phyloP scores from a whole-genome alignment of 768 basidiomycete species.

The Hebeloma cylindrosporum region DNA sequence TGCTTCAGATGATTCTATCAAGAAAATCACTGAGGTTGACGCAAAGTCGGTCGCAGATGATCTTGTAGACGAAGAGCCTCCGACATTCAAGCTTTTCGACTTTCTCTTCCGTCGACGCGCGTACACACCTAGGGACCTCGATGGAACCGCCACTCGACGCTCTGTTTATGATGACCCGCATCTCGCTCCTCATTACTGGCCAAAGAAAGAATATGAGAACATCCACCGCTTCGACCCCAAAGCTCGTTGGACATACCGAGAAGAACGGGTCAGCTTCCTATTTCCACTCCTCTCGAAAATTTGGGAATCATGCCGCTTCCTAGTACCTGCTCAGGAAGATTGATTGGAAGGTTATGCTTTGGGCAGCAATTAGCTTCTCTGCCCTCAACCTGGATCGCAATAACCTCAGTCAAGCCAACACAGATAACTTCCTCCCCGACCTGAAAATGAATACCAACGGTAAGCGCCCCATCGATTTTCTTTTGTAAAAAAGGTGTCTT shows the following conservation, averaged over 20 bases:
- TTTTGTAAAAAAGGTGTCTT: neutral
- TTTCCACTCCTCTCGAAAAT: neutral
- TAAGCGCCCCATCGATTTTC: neutral
- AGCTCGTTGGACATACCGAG: slow-evolving; percentile 53
- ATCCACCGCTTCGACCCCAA: slow-evolving; percentile 53
- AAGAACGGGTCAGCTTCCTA: slow-evolving; percentile 15
- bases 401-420: slow-evolving; percentile 65
- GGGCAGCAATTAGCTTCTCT: slow-evolving; percentile 34
- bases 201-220: slow-evolving; percentile 53
- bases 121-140: slow-evolving; percentile 26
- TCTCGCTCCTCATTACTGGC: slow-evolving; percentile 47
- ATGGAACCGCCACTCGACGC: slow-evolving; percentile 45
- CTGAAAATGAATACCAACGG: slow-evolving; percentile 57
- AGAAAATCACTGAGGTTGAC: slow-evolving; percentile 13
- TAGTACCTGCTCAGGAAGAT: slow-evolving; percentile 55
- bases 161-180: slow-evolving; percentile 53
- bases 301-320: neutral
- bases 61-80: slow-evolving; percentile 36
- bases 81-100: slow-evolving; percentile 33
- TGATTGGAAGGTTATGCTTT: slow-evolving; percentile 57
- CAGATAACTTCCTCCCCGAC: slow-evolving; percentile 64
- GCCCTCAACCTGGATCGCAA: slow-evolving; percentile 52
- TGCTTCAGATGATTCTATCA: slow-evolving; percentile 4
- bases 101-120: slow-evolving; percentile 31
- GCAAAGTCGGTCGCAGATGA: slow-evolving; percentile 25